Evolutionary conservation across 2,329 filamentous ascomycete species (phyloP).

Genomic region (Aspergillus puulaauensis): DNA sequence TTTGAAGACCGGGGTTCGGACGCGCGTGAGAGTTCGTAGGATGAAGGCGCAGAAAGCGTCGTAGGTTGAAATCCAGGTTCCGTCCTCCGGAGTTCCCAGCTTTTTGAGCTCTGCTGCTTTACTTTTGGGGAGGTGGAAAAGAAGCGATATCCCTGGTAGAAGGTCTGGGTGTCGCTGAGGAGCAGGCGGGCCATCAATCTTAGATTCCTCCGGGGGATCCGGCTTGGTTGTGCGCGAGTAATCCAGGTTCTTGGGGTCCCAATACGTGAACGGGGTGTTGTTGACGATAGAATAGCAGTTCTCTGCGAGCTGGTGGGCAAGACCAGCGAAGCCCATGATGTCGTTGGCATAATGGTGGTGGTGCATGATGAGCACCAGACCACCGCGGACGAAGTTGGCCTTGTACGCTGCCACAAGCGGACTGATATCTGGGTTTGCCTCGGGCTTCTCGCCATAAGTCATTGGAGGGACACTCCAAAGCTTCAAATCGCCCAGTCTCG

Average conservation of each 20-base stretch:
- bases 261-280: constrained; percentile 31
- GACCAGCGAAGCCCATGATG: constrained; percentile 42
- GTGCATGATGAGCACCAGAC: constrained; percentile 44
- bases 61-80: constrained; percentile 42
- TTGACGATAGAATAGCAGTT: constrained; percentile 41
- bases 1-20: constrained; percentile 37
- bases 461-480: constrained; percentile 39
- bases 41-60: constrained; percentile 47
- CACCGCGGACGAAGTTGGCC: constrained; percentile 44
- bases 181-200: constrained; percentile 13
- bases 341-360: constrained; percentile 47
- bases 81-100: constrained; percentile 13
- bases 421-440: constrained; percentile 34
- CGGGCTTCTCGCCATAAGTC: constrained; percentile 32
- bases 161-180: constrained; percentile 15
- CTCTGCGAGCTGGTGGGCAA: constrained; percentile 44
- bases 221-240: constrained; percentile 33
- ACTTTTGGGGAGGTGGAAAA: constrained; percentile 48
- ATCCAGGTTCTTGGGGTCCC: constrained; percentile 39
- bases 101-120: constrained; percentile 44
- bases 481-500: constrained; percentile 33
- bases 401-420: constrained; percentile 41
- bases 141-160: constrained; percentile 22
- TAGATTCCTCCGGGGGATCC: constrained; percentile 25
- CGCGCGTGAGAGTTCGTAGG: constrained; percentile 40